A percentile compares a stretch with the other conserved stretches of the same genome.
Conservation (phyloP, 495 filamentous ascomycete species). For the Neurospora sp. region DNA sequence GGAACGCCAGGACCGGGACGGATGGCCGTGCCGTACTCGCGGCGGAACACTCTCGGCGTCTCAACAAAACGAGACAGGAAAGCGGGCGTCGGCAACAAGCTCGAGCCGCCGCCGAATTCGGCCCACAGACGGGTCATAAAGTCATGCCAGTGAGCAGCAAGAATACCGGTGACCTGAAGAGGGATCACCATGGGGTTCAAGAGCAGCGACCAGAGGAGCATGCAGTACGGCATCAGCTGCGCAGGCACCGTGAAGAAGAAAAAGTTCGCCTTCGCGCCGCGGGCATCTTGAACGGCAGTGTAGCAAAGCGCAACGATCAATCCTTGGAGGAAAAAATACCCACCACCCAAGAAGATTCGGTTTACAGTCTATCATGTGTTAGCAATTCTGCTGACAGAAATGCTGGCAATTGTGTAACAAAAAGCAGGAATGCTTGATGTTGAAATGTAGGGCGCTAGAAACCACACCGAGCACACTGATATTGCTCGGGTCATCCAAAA, state of each 20-base stretch:
- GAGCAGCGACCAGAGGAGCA: conserved; percentile 61
- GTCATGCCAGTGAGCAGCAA: conserved; percentile 77
- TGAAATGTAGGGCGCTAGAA: conserved; percentile 77
- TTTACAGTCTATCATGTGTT: conserved; percentile 31
- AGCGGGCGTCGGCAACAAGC: conserved; percentile 56
- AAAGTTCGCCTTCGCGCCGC: conserved; percentile 56
- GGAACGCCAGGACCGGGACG: conserved; percentile 25
- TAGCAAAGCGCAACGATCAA: conserved; percentile 71
- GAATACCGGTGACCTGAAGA: conserved; percentile 54
- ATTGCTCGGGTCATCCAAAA: conserved; percentile 72
- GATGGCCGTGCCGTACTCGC: conserved; percentile 51
- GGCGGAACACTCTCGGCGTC: conserved; percentile 30
- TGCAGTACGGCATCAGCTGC: conserved; percentile 63
- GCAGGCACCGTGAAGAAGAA: conserved; percentile 70
- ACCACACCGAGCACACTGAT: conserved; percentile 58
- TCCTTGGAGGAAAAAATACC: conserved; percentile 47
- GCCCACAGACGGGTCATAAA: conserved; percentile 79
- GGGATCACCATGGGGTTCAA: conserved; percentile 34
- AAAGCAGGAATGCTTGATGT: conserved; percentile 6
- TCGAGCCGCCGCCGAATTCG: conserved; percentile 67
- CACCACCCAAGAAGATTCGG: conserved; percentile 35
- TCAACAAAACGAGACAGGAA: conserved; percentile 55
- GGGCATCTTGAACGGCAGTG: conserved; percentile 73
- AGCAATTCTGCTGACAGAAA: conserved; percentile 8
- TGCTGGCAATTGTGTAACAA: not conserved